Conservation (phyloP, 371 early-diverging fungal species). For the Mortierella sp. region DNA sequence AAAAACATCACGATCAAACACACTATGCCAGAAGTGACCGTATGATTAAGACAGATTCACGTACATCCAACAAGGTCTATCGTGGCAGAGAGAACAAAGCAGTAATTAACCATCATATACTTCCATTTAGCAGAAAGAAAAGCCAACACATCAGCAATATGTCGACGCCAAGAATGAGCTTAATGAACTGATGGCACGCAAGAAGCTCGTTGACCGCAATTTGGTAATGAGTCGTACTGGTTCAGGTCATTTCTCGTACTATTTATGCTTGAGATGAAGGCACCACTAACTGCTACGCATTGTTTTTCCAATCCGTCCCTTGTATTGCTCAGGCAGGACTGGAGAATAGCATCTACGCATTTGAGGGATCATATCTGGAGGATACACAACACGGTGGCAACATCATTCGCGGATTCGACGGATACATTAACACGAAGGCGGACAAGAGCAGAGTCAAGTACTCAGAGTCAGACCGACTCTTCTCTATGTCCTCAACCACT, state of each 20-base stretch:
- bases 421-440: conserved; percentile 68
- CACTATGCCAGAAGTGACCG: background rate
- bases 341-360: conserved; percentile 80
- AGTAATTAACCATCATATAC: no score
- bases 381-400: conserved; percentile 85
- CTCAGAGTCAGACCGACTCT: conserved; percentile 71
- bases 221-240: conserved; percentile 54
- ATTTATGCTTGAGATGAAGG: no score
- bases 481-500: conserved; percentile 73
- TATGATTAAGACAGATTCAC: no score
- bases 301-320: background rate
- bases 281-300: no score
- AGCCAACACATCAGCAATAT: conserved; percentile 68
- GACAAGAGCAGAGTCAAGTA: conserved; percentile 71
- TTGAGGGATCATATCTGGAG: conserved; percentile 86
- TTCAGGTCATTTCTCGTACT: background rate
- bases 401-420: conserved; percentile 86
- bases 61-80: no score
- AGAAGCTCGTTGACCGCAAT: conserved; percentile 72
- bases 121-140: conserved; percentile 38
- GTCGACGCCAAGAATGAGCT: conserved; percentile 70
- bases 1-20: no score
- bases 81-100: no score
- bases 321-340: conserved; percentile 61
- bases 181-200: conserved; percentile 65